Base-by-base conservation (phyloP, 2,329 filamentous ascomycete genomes). In the Epichloe scottii region DNA sequence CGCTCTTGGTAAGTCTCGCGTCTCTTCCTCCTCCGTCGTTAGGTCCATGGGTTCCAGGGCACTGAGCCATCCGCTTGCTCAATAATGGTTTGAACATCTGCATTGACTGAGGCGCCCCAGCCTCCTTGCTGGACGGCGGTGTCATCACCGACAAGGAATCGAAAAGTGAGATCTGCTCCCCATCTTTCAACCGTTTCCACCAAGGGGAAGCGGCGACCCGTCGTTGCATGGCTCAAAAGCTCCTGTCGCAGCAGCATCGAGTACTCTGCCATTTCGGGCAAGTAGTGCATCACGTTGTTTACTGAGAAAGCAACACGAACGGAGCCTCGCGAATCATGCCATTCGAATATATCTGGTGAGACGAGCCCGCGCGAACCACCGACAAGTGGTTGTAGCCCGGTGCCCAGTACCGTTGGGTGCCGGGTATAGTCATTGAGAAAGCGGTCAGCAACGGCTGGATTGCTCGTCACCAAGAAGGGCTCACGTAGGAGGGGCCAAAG, bases 351-450 rank as follows among this genome's bases (percentile, higher is more conserved):
- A 3, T 45, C 8, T 2, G 48, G 40, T 7, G 48, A 49, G 15
- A 49, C 40, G n/a, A 49, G 48, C 19, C 48, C 39, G 15, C 48
- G 48, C 3, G 26, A 42, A 17, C 48, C 48, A 7, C 40, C 48
- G 14, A 49, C 48, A 12, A 49, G 48, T 15, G 48, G 48, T 8
- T 49, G 48, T 19, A 49, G 40, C 5, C n/a, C 17, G 15, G 6
- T 14, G 5, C 17, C 5, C 17, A 49, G 48, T 8, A 50, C 11
- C 4, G 6, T 4, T 44, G 48, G 41, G 26, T 50, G 48, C 6
- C 48, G 48, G 2, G 34, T 50, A 12, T 44, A 50, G 19, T 50
- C 48, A 23, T 35, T 42, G 41, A 50, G 33, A 5, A 50, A 50
- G 21, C 41, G 48, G 41, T 50, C 48, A 5, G 48, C 41, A 44